phyloP scores from a whole-genome alignment of 768 basidiomycete species.

The Pisolithus tinctorius region DNA sequence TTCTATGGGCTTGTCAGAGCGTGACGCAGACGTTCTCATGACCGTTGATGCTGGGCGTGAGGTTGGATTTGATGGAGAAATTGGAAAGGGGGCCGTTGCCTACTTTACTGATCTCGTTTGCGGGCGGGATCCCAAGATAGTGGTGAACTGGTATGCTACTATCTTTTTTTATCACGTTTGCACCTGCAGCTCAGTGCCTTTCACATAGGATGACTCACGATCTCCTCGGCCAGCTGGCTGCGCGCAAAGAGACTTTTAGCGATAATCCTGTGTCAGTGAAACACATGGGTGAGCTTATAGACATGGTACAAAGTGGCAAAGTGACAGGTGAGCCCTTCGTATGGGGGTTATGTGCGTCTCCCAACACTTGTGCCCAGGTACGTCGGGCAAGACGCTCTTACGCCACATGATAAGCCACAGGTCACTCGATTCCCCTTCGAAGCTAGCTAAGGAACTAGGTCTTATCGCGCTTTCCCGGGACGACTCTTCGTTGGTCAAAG shows the following conservation, averaged over 20 bases:
- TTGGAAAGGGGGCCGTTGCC: constrained; percentile 47
- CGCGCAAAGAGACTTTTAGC: constrained; percentile 46
- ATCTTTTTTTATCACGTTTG: background rate
- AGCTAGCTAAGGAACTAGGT: constrained; percentile 45
- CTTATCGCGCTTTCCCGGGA: constrained; percentile 35
- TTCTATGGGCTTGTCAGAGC: constrained; percentile 44
- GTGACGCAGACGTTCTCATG: constrained; percentile 74
- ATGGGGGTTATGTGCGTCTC: background rate
- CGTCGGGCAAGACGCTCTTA: constrained; percentile 73
- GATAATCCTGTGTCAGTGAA: constrained; percentile 52
- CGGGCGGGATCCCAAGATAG: constrained; percentile 58
- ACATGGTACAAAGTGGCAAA: constrained; percentile 55
- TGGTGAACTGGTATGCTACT: constrained; percentile 72
- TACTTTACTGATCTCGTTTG: constrained; percentile 73
- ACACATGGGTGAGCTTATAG: constrained; percentile 73
- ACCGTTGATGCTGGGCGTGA: constrained; percentile 61
- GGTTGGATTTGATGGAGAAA: constrained; percentile 54
- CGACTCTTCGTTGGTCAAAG: constrained; percentile 35
- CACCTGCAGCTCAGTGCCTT: background rate
- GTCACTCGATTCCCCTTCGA: constrained; percentile 29
- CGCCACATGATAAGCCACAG: constrained; percentile 54
- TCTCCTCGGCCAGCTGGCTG: constrained; percentile 69
- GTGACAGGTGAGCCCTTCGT: constrained; percentile 54
- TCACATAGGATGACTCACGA: constrained; percentile 81
- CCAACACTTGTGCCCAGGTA: constrained; percentile 39